Conservation (phyloP, 768 basidiomycete genomes). For the Nevesoporus exiguus region DNA sequence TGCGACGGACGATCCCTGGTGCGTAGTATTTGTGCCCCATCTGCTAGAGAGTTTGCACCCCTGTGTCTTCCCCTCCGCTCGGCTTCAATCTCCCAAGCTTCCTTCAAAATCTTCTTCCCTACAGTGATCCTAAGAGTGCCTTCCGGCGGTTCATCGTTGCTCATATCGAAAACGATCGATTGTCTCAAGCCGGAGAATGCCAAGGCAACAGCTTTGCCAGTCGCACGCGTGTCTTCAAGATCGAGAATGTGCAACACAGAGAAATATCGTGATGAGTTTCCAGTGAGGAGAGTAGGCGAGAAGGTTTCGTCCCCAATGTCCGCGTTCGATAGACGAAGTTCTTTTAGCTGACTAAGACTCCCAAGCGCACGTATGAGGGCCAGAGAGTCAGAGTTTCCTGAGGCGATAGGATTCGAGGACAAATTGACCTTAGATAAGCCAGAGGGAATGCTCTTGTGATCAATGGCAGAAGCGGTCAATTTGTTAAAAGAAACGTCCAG, state of each 20-base stretch:
- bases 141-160: conserved; percentile 48
- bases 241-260: conserved; percentile 55
- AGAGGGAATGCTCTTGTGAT: conserved; percentile 49
- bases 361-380: conserved; percentile 46
- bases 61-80: conserved; percentile 52
- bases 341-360: conserved; percentile 49
- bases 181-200: conserved; percentile 49
- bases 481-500: conserved; percentile 69
- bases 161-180: conserved; percentile 51
- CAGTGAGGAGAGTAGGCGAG: conserved; percentile 26
- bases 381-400: conserved; percentile 23
- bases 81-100: conserved; percentile 77
- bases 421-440: conserved; percentile 58
- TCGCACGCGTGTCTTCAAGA: conserved; percentile 62
- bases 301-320: conserved; percentile 63
- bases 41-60: conserved; percentile 31
- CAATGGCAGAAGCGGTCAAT: conserved; percentile 52
- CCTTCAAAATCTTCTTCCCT: conserved; percentile 68
- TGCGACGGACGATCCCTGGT: background rate
- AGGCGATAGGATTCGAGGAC: conserved; percentile 63
- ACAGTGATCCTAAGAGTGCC: conserved; percentile 56
- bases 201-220: conserved; percentile 39
- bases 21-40: conserved; percentile 5
- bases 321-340: conserved; percentile 53
- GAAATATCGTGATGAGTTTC: conserved; percentile 37